Evolutionary conservation across 441 rosid species (phyloP).

Genomic region (Mallotus repandus): DNA sequence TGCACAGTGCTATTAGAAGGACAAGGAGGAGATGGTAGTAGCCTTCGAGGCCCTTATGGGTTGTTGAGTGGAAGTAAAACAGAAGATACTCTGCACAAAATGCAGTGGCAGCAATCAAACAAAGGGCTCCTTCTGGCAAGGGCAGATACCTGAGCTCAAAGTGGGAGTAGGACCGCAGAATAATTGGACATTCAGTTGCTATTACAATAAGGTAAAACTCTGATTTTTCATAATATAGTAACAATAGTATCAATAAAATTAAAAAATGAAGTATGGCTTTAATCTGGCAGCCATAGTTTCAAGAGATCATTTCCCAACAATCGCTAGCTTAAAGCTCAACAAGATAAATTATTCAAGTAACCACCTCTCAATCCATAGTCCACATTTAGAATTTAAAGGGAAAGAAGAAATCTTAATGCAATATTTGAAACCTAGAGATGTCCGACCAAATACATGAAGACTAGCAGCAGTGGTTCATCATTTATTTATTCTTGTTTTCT

Average conservation of each 20-base stretch:
- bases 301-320: too few species aligned
- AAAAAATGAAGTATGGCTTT: background rate
- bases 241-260: background rate
- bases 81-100: constrained; percentile 80
- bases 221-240: background rate
- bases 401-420: background rate
- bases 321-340: background rate
- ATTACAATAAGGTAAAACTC: background rate
- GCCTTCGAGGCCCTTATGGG: constrained; percentile 95
- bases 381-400: background rate
- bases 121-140: constrained; percentile 77
- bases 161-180: background rate
- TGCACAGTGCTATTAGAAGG: constrained; percentile 66
- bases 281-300: background rate
- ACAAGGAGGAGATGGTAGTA: constrained; percentile 93
- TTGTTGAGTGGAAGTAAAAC: constrained; percentile 93
- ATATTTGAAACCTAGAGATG: background rate
- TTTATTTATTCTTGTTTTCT: background rate
- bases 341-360: background rate
- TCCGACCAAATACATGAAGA: background rate
- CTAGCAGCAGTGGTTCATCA: background rate
- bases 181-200: background rate
- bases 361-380: background rate
- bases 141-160: constrained; percentile 53
- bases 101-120: constrained; percentile 75